Conservation (phyloP, 352 stramenopile genomes). For the Pythium chondricola region DNA sequence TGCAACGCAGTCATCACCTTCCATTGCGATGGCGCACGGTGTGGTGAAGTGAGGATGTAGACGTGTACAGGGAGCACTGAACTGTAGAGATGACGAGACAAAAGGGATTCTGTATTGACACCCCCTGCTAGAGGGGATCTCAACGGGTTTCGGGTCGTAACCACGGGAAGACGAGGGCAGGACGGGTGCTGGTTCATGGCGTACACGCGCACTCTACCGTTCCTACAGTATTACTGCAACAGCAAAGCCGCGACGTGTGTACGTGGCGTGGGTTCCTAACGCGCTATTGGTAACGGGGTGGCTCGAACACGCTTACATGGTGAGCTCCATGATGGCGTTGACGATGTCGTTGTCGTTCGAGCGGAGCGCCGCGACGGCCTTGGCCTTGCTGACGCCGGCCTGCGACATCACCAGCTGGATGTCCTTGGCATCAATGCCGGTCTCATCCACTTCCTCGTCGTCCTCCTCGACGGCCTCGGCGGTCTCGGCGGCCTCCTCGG, state of each 20-base stretch:
- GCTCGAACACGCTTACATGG: slow-evolving; percentile 84
- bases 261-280: slow-evolving; percentile 23
- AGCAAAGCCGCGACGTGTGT: too few species aligned
- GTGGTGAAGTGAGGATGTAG: too few species aligned
- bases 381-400: slow-evolving; percentile 89
- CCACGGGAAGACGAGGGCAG: slow-evolving; percentile 6
- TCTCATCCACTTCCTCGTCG: slow-evolving; percentile 93
- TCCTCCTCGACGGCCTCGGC: slow-evolving; percentile 50
- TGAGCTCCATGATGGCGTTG: slow-evolving; percentile 99
- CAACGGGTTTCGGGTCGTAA: too few species aligned
- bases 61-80: too few species aligned
- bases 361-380: slow-evolving; percentile 96
- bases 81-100: too few species aligned
- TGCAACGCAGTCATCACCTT: too few species aligned
- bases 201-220: background rate
- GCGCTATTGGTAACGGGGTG: slow-evolving; percentile 13
- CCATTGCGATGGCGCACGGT: too few species aligned
- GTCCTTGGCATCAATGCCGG: slow-evolving; percentile 97
- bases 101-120: background rate
- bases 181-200: slow-evolving; percentile 20
- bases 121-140: background rate
- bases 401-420: slow-evolving; percentile 98
- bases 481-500: slow-evolving; percentile 29
- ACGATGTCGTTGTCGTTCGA: slow-evolving; percentile 99
- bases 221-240: background rate